Conservation (phyloP, 805 yeast species). For the Metschnikowia hibisci region DNA sequence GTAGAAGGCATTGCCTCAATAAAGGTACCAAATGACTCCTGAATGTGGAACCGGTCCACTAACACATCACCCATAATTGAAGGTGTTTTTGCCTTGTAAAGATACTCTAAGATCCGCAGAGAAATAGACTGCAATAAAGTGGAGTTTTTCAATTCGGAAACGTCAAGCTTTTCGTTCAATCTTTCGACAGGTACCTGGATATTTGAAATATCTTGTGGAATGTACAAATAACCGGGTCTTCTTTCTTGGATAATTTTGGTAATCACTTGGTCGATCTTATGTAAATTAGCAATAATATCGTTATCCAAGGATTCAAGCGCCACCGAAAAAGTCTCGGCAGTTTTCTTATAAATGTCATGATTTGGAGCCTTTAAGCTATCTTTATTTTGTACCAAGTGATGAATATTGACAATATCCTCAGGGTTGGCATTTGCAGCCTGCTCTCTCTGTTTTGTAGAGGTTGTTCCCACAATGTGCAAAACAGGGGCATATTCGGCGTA, state of each 20-base stretch:
- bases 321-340: constrained; percentile 58
- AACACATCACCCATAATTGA: constrained; percentile 69
- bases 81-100: constrained; percentile 56
- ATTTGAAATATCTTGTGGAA: constrained; percentile 70
- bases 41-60: constrained; percentile 56
- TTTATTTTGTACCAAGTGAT: constrained; percentile 57
- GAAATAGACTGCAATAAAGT: constrained; percentile 21
- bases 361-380: constrained; percentile 53
- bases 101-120: constrained; percentile 39
- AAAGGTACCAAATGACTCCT: constrained; percentile 44
- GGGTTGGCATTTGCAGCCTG: constrained; percentile 17
- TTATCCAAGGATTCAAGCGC: constrained; percentile 35
- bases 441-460: constrained; percentile 22
- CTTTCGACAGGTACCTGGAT: constrained; percentile 21
- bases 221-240: constrained; percentile 77
- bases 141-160: constrained; percentile 15
- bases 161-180: constrained; percentile 17
- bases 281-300: constrained; percentile 27
- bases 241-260: constrained; percentile 49
- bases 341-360: constrained; percentile 60
- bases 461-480: constrained; percentile 79
- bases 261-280: constrained; percentile 66
- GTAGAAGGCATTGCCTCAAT: constrained; percentile 38
- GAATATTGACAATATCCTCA: constrained; percentile 30
- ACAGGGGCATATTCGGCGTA: constrained; percentile 78